Evolutionary conservation across 208 protist species (phyloP).

Genomic region (Leptomonas pyrrhocoris): DNA sequence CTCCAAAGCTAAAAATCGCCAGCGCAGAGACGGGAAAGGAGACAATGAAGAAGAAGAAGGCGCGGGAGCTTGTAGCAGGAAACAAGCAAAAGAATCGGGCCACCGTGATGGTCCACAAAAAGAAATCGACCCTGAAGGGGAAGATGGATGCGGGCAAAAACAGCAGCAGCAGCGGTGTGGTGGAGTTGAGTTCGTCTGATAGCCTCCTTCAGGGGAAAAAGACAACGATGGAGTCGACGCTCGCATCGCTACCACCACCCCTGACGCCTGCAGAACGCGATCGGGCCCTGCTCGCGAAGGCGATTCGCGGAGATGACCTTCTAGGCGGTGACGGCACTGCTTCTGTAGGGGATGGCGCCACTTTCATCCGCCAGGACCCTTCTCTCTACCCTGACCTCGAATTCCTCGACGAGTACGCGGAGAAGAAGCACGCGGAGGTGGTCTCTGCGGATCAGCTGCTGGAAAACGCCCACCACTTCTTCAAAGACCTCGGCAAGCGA

Average conservation of each 20-base stretch:
- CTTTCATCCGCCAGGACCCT: slow-evolving; percentile 32
- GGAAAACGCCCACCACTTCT: slow-evolving; percentile 74
- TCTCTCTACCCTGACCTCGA: slow-evolving; percentile 56
- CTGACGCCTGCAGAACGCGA: slow-evolving; percentile 34
- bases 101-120: slow-evolving; percentile 9
- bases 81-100: slow-evolving; percentile 38
- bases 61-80: slow-evolving; percentile 34
- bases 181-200: neutral
- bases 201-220: neutral
- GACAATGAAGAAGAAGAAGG: slow-evolving; percentile 62
- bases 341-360: neutral
- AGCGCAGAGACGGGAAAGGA: slow-evolving; percentile 53
- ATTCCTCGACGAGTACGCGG: slow-evolving; percentile 76
- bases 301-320: slow-evolving; percentile 55
- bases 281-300: slow-evolving; percentile 49
- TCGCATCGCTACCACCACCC: neutral
- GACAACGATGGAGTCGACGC: neutral
- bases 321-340: neutral
- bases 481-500: slow-evolving; percentile 62
- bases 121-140: neutral
- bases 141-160: neutral
- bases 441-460: slow-evolving; percentile 70
- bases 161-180: neutral
- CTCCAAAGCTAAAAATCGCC: slow-evolving; percentile 45
- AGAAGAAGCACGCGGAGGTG: slow-evolving; percentile 62